A percentile compares a stretch with the other conserved stretches of the same genome.
These are phyloP conservation scores for Flaveria trinervia DNA, from an alignment of 129 eudicot species.

Conservation along the genomic window DNA sequence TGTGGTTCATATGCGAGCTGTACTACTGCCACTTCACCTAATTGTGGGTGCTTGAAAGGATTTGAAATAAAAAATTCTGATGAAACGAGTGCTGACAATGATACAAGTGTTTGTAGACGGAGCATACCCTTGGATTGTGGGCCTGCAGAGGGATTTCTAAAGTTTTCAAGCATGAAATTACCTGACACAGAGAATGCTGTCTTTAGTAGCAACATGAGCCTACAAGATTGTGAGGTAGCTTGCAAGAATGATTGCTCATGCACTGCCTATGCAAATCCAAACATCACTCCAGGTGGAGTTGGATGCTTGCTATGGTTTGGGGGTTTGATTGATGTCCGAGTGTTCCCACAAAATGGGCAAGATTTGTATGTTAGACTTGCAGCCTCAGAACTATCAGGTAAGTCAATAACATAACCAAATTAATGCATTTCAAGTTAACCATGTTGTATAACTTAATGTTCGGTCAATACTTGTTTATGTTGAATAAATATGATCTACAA, in stretches of 20 bases:
- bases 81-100: constrained; percentile 21
- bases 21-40: constrained; percentile 5
- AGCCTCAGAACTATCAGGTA: constrained; percentile 22
- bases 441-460: neutral
- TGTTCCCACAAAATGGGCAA: constrained; percentile 36
- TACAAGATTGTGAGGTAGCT: constrained; percentile 29
- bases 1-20: constrained; percentile 38
- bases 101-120: constrained; percentile 27
- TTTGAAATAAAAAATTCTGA: constrained; percentile 16
- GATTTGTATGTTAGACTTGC: constrained; percentile 36
- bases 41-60: constrained; percentile 38
- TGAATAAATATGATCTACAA: neutral
- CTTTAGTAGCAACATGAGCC: constrained; percentile 3
- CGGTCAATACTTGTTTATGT: neutral
- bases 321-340: constrained; percentile 23
- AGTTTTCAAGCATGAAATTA: constrained; percentile 29
- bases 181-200: constrained; percentile 30
- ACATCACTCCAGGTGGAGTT: constrained; percentile 32
- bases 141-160: constrained; percentile 33
- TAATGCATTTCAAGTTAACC: neutral
- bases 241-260: constrained; percentile 35
- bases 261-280: constrained; percentile 36
- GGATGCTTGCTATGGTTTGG: constrained; percentile 54
- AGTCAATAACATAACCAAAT: neutral
- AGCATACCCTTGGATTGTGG: constrained; percentile 33